Conservation (phyloP, 192 early-diverging fungal species). For the Linnemannia exigua region DNA sequence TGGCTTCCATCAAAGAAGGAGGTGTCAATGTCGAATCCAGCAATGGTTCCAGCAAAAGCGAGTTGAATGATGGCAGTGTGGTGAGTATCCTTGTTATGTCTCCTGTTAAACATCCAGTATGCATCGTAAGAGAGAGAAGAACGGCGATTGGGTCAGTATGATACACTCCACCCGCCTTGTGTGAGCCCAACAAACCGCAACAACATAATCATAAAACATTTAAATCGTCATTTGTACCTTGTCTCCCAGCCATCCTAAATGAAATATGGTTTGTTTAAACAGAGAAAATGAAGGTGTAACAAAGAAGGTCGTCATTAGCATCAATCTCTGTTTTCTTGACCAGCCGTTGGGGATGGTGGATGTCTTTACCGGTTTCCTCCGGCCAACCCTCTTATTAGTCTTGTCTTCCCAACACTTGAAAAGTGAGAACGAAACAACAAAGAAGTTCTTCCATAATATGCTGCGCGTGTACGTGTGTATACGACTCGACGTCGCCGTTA, state of each 20-base stretch:
- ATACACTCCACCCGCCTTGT: background rate
- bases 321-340: background rate
- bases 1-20: constrained; percentile 93
- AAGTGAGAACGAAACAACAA: constrained; percentile 53
- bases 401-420: background rate
- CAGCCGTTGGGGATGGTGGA: background rate
- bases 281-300: background rate
- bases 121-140: constrained; percentile 76
- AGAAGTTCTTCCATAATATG: background rate
- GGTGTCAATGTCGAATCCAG: constrained; percentile 93
- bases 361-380: background rate
- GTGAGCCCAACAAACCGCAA: constrained; percentile 45
- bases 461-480: background rate
- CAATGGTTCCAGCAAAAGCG: constrained; percentile 83
- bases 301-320: background rate
- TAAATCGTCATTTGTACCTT: constrained; percentile 23
- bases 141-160: constrained; percentile 81
- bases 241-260: constrained; percentile 57
- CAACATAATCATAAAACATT: background rate
- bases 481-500: background rate
- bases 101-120: constrained; percentile 24
- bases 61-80: constrained; percentile 82
- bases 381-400: background rate
- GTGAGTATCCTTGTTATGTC: constrained; percentile 52
- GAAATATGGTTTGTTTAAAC: background rate